Conservation (phyloP, 2,329 filamentous ascomycete species). For the Pseudocercospora crystallina region DNA sequence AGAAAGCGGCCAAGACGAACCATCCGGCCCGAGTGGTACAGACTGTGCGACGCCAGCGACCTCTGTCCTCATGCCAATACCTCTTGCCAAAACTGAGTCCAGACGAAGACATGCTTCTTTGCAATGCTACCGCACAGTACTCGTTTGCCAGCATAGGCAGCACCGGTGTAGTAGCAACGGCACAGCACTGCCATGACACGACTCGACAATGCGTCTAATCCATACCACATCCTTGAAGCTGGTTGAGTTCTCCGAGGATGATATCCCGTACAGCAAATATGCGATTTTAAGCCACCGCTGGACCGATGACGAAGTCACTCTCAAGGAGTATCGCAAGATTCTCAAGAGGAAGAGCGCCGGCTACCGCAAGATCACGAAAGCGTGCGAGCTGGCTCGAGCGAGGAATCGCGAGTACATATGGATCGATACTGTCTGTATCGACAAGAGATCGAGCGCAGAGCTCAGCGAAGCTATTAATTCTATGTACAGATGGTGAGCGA, state of each 20-base stretch:
- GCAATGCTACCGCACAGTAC: too few species aligned
- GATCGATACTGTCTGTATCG: slow-evolving; percentile 25
- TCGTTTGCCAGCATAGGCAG: too few species aligned
- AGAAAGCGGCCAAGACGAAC: too few species aligned
- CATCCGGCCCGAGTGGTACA: too few species aligned
- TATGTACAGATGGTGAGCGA: slow-evolving; percentile 1
- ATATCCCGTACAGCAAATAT: slow-evolving; percentile 6
- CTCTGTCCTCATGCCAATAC: too few species aligned
- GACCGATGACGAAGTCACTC: slow-evolving; percentile 13
- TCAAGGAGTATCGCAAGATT: slow-evolving; percentile 6
- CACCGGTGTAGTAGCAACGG: too few species aligned
- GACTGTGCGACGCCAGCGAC: too few species aligned
- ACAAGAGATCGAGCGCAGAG: slow-evolving; percentile 21
- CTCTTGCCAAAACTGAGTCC: too few species aligned
- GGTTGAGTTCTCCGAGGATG: slow-evolving; percentile 9
- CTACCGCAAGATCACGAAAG: slow-evolving; percentile 9
- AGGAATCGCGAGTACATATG: slow-evolving; percentile 14
- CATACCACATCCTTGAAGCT: slow-evolving; percentile 2
- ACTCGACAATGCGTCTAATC: not conserved
- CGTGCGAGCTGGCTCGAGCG: slow-evolving; percentile 8
- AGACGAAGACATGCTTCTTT: too few species aligned
- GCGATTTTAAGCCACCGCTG: slow-evolving; percentile 14
- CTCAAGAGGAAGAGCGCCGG: slow-evolving; percentile 9
- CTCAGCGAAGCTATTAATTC: slow-evolving; percentile 1
- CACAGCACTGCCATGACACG: too few species aligned